These are phyloP conservation scores for Penicillium brevicompactum DNA, from an alignment of 2,329 filamentous ascomycete genomes.

Conservation along the genomic window DNA sequence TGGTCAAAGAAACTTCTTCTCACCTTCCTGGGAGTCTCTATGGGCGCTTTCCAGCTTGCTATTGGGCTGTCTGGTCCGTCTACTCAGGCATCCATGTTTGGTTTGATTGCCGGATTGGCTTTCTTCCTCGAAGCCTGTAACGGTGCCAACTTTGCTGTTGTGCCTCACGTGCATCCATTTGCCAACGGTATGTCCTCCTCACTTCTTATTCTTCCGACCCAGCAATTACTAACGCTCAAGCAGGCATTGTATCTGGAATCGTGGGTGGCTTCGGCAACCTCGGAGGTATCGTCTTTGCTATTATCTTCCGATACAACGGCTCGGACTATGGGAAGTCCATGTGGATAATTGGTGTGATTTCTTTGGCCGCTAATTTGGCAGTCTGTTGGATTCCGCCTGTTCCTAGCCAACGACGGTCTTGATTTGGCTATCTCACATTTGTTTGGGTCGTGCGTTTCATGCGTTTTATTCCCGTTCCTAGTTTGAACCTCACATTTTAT, in stretches of 20 bases:
- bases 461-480: not conserved
- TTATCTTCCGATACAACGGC: constrained; percentile 77
- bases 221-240: not conserved
- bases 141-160: constrained; percentile 81
- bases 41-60: constrained; percentile 62
- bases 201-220: not conserved
- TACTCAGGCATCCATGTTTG: constrained; percentile 67
- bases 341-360: constrained; percentile 81
- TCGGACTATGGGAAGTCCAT: constrained; percentile 69
- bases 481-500: not conserved
- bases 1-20: constrained; percentile 68
- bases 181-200: constrained; percentile 66
- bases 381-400: constrained; percentile 66
- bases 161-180: constrained; percentile 81
- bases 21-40: constrained; percentile 57
- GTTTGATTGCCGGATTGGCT: constrained; percentile 73
- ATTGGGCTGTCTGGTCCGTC: constrained; percentile 67
- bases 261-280: constrained; percentile 81
- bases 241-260: constrained; percentile 68
- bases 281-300: constrained; percentile 80
- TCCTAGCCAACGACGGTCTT: constrained; percentile 37
- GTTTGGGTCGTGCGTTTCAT: not conserved
- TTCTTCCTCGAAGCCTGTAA: constrained; percentile 85
- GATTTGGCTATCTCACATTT: not conserved
- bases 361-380: constrained; percentile 68